Base-by-base conservation (phyloP, 2,329 filamentous ascomycete genomes). In the Colletotrichum kahawae region DNA sequence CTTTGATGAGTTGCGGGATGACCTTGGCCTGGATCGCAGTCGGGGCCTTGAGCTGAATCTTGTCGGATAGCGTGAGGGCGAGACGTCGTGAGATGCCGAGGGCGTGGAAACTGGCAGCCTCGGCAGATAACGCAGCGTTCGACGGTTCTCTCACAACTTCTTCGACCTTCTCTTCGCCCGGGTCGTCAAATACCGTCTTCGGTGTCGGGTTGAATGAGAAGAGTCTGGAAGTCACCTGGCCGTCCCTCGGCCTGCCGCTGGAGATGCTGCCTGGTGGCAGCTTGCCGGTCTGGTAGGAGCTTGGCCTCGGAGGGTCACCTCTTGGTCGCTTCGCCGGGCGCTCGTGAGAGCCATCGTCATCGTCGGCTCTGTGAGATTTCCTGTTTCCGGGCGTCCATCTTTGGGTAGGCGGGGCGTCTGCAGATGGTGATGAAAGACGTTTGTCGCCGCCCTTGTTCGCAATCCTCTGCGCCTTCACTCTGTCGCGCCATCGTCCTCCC, bases 11-110 rank as follows among this genome's bases (percentile, higher is more conserved):
- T 79, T 97, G 93, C 56, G 94, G 90, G 51, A 99, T 93, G 1
- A 96, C 94, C 76, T 95, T 95, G 79, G 96, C 96, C 85, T 99
- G 97, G 82, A 99, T 98, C 1, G 95, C 95, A 0, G 97, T 99
- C 7, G 97, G 97, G 0, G 95, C 94, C 82, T 96, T 97, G 82
- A 99, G 90, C 71, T 93, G 91, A 84, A 99, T 92, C 85, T 98
- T 98, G 59, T 92, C 92, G 7, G 95, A 89, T 31, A 99, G 87
- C 83, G 98, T 96, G 67, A 93, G 90, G 13, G 97, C 95, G 29
- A 99, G 88, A 12, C 92, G 91, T 3, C 93, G 89, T 5, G 95
- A 97, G 74, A 99, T 87, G 8, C 96, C 96, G 34, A 99, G 89
- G 1, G 93, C 93, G 33, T 93, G 95, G 81, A 99, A 99, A 24